These are phyloP conservation scores for Xylaria cubensis DNA, from an alignment of 495 filamentous ascomycete genomes.

Conservation along the genomic window DNA sequence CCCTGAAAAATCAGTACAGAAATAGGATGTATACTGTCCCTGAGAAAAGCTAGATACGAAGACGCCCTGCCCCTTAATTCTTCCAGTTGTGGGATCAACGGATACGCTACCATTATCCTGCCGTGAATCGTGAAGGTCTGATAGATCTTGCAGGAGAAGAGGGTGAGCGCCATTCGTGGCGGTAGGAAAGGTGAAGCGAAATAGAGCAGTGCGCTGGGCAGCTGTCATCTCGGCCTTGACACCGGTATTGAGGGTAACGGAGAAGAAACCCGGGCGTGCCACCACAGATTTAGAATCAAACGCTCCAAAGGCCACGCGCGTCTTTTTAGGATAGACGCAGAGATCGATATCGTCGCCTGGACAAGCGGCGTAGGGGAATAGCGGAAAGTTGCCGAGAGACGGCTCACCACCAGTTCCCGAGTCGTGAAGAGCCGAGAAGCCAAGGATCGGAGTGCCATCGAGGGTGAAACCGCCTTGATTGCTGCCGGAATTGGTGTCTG, in stretches of 20 bases:
- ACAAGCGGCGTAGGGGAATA: slow-evolving; percentile 72
- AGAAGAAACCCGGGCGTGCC: slow-evolving; percentile 73
- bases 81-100: slow-evolving; percentile 60
- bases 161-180: slow-evolving; percentile 57
- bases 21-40: slow-evolving; percentile 64
- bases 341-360: slow-evolving; percentile 67
- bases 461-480: slow-evolving; percentile 78
- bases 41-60: slow-evolving; percentile 75
- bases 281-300: slow-evolving; percentile 59
- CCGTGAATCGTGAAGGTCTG: slow-evolving; percentile 68
- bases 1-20: slow-evolving; percentile 75
- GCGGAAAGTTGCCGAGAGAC: slow-evolving; percentile 75
- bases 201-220: slow-evolving; percentile 68
- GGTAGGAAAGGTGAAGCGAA: slow-evolving; percentile 71
- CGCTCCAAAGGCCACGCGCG: slow-evolving; percentile 39
- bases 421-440: slow-evolving; percentile 74
- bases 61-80: slow-evolving; percentile 68
- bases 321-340: slow-evolving; percentile 66
- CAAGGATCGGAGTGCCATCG: slow-evolving; percentile 65
- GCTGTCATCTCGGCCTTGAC: slow-evolving; percentile 73
- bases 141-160: slow-evolving; percentile 69
- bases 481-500: slow-evolving; percentile 67
- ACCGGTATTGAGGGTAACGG: slow-evolving; percentile 62
- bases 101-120: slow-evolving; percentile 65
- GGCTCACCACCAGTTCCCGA: slow-evolving; percentile 73